Conservation (phyloP, 164 flowering plant species). For the Chimonanthus salicifolius region DNA sequence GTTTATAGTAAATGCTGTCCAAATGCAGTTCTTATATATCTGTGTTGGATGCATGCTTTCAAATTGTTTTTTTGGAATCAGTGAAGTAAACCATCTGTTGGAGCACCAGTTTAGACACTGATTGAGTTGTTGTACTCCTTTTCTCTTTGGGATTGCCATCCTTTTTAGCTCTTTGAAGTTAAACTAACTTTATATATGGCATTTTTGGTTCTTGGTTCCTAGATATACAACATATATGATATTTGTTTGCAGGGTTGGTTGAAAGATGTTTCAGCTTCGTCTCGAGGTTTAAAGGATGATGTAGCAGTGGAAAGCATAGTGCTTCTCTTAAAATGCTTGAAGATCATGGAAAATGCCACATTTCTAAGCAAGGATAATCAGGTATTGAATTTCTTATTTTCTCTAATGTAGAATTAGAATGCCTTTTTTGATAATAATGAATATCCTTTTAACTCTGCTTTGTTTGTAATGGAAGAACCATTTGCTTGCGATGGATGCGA, state of each 20-base stretch:
- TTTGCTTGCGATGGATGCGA: conserved; percentile 64
- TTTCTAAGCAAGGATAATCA: conserved; percentile 89
- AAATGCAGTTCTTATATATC: too few relatives aligned
- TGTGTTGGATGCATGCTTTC: too few relatives aligned
- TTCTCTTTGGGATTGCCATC: background rate
- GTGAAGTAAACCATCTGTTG: too few relatives aligned
- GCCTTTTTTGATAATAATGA: background rate
- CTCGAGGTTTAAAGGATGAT: conserved; percentile 28
- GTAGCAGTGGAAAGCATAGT: conserved; percentile 33
- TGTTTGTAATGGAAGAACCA: conserved; percentile 42
- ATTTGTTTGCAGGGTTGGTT: conserved; percentile 52
- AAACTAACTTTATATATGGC: background rate
- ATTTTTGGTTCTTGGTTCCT: background rate
- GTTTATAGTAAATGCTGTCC: too few relatives aligned
- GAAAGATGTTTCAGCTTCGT: conserved; percentile 19
- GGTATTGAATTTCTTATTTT: conserved; percentile 31
- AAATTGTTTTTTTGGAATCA: too few relatives aligned
- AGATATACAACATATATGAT: background rate
- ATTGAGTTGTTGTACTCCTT: background rate
- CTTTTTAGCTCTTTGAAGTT: background rate
- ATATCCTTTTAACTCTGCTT: background rate
- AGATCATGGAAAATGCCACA: conserved; percentile 95
- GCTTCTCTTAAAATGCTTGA: conserved; percentile 75
- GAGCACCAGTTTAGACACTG: background rate
- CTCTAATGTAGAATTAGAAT: background rate